Evolutionary conservation across 495 filamentous ascomycete species (phyloP), one percentile per base, ranked within the genome.

Genomic region (Aspergillus ellipticus): DNA sequence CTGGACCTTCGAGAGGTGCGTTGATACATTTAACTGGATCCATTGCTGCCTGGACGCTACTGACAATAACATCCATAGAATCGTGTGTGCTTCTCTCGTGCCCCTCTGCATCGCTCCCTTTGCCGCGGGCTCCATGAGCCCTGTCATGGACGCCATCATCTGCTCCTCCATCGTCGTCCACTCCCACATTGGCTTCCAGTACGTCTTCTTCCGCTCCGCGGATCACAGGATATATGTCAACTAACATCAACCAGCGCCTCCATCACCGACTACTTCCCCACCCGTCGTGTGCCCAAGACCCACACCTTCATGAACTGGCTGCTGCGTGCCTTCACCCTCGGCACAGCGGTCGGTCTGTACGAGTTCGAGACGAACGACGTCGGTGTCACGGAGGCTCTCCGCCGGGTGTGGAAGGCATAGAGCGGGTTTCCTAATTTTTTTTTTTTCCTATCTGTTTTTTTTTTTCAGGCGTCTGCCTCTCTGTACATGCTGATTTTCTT

Each of bases 291-390:
- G 53, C 91, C 92, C 29, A 85, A 83, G 62, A 74, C 81, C 43
- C 77, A 82, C 62, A 80, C 80, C 54, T 22, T 76, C 35, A 78
- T 87, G 68, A 80, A 79, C 68, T 97, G 91, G 92, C 77, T 79
- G 28, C 84, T 97, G 47, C 89, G 89, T 64, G 80, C 78, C 51
- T 85, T 83, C 60, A 96, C 95, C 33, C 74, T 89, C 49, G 74
- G 88, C 49, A 93, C 94, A 37, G 90, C 87, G 22, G 77, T 96
- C 60, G 93, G 92, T 47, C 80, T 97, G 54, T 98, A 97, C 75
- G 92, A 96, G 78, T 97, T 97, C 69, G 92, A 98, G 85, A 98
- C 94, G n/a, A 97, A 96, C 68, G 94, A 98, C 64, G 91, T 98
- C 37, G 94, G 94, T 51, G 66, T 98, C 54, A 96, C 90, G 15